A percentile compares a stretch with the other conserved stretches of the same genome.
These are phyloP conservation scores for Blastocystis sp. DNA, from an alignment of 352 stramenopile species.

Conservation along the genomic window DNA sequence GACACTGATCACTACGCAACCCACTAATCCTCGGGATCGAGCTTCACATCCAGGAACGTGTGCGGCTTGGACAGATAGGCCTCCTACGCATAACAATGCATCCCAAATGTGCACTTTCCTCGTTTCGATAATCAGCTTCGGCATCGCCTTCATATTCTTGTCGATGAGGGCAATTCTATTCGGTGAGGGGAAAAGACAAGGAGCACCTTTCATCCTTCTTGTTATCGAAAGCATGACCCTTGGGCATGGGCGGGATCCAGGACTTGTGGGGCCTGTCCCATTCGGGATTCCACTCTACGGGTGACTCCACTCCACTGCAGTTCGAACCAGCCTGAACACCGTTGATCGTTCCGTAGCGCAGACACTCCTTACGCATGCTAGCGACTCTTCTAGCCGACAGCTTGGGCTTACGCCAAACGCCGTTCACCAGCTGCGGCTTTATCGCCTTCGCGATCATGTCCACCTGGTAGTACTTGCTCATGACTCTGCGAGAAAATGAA, in stretches of 20 bases:
- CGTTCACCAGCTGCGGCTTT: conserved; percentile 64
- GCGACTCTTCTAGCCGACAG: conserved; percentile 58
- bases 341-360: conserved; percentile 66
- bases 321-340: conserved; percentile 13
- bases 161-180: conserved; percentile 58
- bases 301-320: neutral
- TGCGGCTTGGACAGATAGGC: conserved; percentile 51
- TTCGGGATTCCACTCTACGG: conserved; percentile 65
- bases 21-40: conserved; percentile 50
- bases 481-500: neutral
- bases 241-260: conserved; percentile 44
- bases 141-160: conserved; percentile 67
- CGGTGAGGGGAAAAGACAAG: neutral
- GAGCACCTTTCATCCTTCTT: conserved; percentile 40
- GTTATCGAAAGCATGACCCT: conserved; percentile 46
- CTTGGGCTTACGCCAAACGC: conserved; percentile 59
- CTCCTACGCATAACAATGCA: conserved; percentile 14
- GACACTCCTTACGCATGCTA: conserved; percentile 65
- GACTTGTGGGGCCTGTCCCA: conserved; percentile 59
- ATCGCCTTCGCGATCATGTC: conserved; percentile 60
- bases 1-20: neutral
- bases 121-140: conserved; percentile 50
- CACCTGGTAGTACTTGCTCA: conserved; percentile 69
- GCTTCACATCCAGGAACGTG: conserved; percentile 39
- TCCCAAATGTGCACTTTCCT: conserved; percentile 22